These are phyloP conservation scores for Myriangium duriaei DNA, from an alignment of 2,329 filamentous ascomycete species.

Conservation along the genomic window DNA sequence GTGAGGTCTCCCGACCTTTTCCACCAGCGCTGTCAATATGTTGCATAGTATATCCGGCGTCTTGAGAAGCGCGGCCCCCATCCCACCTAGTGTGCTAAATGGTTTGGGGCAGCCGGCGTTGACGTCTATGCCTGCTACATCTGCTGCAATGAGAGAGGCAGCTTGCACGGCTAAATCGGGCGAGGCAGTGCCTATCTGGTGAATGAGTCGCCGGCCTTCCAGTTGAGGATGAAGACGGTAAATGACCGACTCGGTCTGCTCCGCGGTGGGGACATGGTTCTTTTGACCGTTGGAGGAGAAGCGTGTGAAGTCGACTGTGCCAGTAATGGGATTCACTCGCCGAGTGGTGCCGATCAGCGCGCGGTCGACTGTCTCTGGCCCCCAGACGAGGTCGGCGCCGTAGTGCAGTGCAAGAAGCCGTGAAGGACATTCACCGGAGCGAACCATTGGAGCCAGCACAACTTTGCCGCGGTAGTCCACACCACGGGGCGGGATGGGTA, in stretches of 20 bases:
- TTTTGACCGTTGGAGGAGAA: slow-evolving; percentile 57
- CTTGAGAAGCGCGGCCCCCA: slow-evolving; percentile 83
- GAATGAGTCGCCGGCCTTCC: slow-evolving; percentile 67
- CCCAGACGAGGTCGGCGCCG: slow-evolving; percentile 94
- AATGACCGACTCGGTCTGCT: slow-evolving; percentile 52
- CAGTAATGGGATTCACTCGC: slow-evolving; percentile 60
- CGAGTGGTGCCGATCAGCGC: slow-evolving; percentile 80
- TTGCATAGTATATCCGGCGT: slow-evolving; percentile 72
- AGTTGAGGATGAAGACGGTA: slow-evolving; percentile 69
- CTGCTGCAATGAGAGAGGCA: slow-evolving; percentile 67
- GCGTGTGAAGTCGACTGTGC: slow-evolving; percentile 76
- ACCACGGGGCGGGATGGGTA: slow-evolving; percentile 75
- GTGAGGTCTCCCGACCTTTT: slow-evolving; percentile 61
- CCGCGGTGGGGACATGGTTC: slow-evolving; percentile 42
- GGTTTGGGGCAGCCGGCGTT: slow-evolving; percentile 98
- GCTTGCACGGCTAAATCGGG: slow-evolving; percentile 74
- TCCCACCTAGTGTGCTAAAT: slow-evolving; percentile 84
- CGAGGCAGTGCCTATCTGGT: slow-evolving; percentile 81
- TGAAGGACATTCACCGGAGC: slow-evolving; percentile 89
- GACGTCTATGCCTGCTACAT: slow-evolving; percentile 90
- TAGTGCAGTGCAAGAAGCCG: slow-evolving; percentile 83
- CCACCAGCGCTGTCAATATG: slow-evolving; percentile 73
- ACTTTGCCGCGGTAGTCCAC: slow-evolving; percentile 91
- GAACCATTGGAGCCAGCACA: slow-evolving; percentile 94
- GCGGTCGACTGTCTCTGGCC: slow-evolving; percentile 87